These are phyloP conservation scores for Acanthamoeba triangularis DNA, from an alignment of 208 protist genomes.

Conservation along the genomic window DNA sequence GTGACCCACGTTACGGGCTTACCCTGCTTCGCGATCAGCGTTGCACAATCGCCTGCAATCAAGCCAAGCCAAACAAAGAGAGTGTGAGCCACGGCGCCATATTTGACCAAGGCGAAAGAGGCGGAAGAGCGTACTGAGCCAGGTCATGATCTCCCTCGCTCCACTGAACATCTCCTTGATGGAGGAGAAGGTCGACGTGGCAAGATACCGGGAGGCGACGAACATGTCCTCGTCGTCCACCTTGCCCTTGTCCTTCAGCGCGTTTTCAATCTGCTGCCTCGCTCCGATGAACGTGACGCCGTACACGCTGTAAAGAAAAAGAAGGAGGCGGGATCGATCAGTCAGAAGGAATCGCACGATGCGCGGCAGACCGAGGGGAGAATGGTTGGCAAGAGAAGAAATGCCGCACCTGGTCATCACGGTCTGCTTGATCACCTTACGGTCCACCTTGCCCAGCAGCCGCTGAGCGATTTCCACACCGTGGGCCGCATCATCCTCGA, in stretches of 20 bases:
- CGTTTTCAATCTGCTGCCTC: conserved; percentile 95
- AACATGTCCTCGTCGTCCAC: conserved; percentile 75
- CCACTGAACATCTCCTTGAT: conserved; percentile 89
- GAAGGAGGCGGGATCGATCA: neutral
- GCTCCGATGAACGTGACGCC: conserved; percentile 98
- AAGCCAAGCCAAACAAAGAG: neutral
- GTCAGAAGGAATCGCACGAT: neutral
- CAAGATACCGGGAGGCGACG: conserved; percentile 79
- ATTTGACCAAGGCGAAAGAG: neutral
- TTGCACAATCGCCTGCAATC: conserved; percentile 28
- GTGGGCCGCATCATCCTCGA: conserved; percentile 92
- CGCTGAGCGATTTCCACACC: conserved; percentile 94
- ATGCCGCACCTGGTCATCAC: conserved; percentile 98
- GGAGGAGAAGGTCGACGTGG: conserved; percentile 82
- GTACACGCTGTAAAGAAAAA: conserved; percentile 80
- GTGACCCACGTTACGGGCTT: conserved; percentile 96
- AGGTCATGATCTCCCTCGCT: conserved; percentile 87
- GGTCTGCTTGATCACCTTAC: conserved; percentile 99
- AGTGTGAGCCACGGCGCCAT: neutral
- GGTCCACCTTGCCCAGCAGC: conserved; percentile 95
- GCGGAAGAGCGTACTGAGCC: conserved; percentile 77
- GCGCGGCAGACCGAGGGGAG: neutral
- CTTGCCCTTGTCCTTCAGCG: conserved; percentile 79
- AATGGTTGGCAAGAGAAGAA: neutral
- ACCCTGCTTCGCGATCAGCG: conserved; percentile 86